Evolutionary conservation across 2,329 filamentous ascomycete species (phyloP), one percentile per base, ranked within the genome.

Genomic region (Neoarthrinium moseri): DNA sequence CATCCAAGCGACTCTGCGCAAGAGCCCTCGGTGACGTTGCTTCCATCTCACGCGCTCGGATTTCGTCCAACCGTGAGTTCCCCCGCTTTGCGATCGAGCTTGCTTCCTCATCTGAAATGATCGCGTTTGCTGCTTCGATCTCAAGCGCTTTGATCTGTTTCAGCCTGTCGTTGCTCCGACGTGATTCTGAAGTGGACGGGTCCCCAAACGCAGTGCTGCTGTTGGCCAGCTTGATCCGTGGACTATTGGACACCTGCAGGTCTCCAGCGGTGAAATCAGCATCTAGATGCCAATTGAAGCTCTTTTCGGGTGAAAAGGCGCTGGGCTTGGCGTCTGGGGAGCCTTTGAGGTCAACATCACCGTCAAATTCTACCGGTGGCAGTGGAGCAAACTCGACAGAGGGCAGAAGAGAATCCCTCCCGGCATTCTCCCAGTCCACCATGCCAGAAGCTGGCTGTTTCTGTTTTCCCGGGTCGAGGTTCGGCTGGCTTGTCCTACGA

Each of bases 261-360:
- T 81, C 78, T 33, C 72, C 70, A 10, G 72, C 78, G 1, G 79
- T 81, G 51, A 83, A 81, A 45, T 83, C 79, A 5, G 73, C 71
- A 26, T 82, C 78, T 6, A 80, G 60, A 46, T 81, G 66, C 78
- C 78, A 83, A 6, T 71, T 73, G 46, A 73, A 77, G 52, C 71
- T 75, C 59, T 76, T 79, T 42, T 74, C 71, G 0, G 77, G 77
- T 0, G 74, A 75, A 5, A 45, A 43, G 6, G 41, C 33, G 15
- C 38, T 24, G 21, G 39, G 52, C 45, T 39, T 50, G 36, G 43
- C 43, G 26, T 50, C 51, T 23, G 51, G 55, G 23, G 53, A 62
- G 43, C 43, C 57, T 49, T 29, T 48, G 54, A 15, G 50, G 15
- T 29, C 15, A 8, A n/a, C 40, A 26, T 35, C 21, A 36, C 15